phyloP scores from a whole-genome alignment of 306 rosid species.

The Casuarina equisetifolia region DNA sequence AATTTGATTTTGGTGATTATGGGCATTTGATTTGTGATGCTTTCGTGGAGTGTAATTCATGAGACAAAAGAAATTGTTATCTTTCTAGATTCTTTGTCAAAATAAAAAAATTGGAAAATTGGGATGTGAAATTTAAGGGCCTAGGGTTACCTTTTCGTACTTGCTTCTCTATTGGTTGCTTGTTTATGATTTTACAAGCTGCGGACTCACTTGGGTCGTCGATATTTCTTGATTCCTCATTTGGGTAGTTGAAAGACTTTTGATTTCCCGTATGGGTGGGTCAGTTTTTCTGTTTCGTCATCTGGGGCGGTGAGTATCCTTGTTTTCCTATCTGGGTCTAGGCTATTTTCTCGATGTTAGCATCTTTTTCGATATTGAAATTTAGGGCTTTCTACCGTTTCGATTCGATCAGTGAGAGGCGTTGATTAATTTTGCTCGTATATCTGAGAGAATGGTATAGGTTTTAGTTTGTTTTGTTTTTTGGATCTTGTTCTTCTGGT shows the following conservation, averaged over 20 bases:
- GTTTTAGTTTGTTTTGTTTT: constrained; percentile 20
- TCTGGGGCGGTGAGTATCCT: constrained; percentile 20
- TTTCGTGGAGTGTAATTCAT: constrained; percentile 10
- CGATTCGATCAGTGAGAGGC: constrained; percentile 5
- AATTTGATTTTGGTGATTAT: constrained; percentile 31
- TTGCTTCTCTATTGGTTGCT: constrained; percentile 28
- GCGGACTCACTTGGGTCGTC: constrained; percentile 42
- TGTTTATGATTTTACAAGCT: constrained; percentile 37
- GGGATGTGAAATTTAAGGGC: constrained; percentile 40
- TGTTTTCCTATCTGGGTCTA: constrained; percentile 27
- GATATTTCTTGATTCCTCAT: constrained; percentile 34
- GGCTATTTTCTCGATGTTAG: neutral
- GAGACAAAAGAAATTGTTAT: constrained; percentile 4
- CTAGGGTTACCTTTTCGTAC: constrained; percentile 57
- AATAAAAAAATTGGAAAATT: constrained; percentile 21
- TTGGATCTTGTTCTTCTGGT: constrained; percentile 21
- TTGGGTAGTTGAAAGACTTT: constrained; percentile 35
- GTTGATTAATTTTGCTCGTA: neutral
- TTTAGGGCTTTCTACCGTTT: constrained; percentile 9
- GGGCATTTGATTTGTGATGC: constrained; percentile 22
- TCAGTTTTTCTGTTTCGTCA: constrained; percentile 21
- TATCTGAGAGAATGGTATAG: constrained; percentile 1
- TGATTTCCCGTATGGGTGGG: constrained; percentile 28
- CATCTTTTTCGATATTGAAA: constrained; percentile 17
- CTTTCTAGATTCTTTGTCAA: constrained; percentile 19